Conservation (phyloP, 805 yeast species). For the Schwanniomyces polymorphus region DNA sequence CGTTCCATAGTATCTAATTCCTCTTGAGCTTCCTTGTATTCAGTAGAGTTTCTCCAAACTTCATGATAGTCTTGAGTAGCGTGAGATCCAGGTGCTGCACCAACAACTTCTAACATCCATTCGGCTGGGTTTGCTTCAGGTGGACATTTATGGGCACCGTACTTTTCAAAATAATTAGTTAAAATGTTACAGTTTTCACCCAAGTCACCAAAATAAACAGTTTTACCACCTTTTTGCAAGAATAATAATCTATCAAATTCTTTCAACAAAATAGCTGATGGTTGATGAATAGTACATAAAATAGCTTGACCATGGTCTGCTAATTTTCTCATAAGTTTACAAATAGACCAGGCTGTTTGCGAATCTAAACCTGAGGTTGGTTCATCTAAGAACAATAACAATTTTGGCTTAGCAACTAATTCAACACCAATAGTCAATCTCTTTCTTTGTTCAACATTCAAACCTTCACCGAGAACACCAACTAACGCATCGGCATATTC, state of each 20-base stretch:
- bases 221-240: conserved; percentile 72
- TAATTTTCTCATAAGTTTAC: conserved; percentile 40
- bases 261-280: conserved; percentile 75
- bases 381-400: conserved; percentile 40
- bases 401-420: conserved; percentile 40
- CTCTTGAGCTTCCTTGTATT: conserved; percentile 54
- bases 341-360: conserved; percentile 43
- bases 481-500: too few species aligned
- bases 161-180: conserved; percentile 64
- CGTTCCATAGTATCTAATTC: conserved; percentile 67
- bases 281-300: conserved; percentile 74
- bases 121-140: conserved; percentile 49
- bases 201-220: conserved; percentile 81
- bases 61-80: conserved; percentile 71
- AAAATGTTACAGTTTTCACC: conserved; percentile 62
- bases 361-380: conserved; percentile 47
- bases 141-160: conserved; percentile 58
- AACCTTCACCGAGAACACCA: conserved; percentile 66
- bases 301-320: conserved; percentile 44
- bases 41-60: conserved; percentile 74
- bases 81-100: conserved; percentile 80
- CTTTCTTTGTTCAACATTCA: conserved; percentile 43
- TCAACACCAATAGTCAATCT: conserved; percentile 43
- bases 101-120: conserved; percentile 87
- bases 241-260: conserved; percentile 75